These are phyloP conservation scores for Trypanosoma vivax DNA, from an alignment of 208 protist species.

Conservation along the genomic window DNA sequence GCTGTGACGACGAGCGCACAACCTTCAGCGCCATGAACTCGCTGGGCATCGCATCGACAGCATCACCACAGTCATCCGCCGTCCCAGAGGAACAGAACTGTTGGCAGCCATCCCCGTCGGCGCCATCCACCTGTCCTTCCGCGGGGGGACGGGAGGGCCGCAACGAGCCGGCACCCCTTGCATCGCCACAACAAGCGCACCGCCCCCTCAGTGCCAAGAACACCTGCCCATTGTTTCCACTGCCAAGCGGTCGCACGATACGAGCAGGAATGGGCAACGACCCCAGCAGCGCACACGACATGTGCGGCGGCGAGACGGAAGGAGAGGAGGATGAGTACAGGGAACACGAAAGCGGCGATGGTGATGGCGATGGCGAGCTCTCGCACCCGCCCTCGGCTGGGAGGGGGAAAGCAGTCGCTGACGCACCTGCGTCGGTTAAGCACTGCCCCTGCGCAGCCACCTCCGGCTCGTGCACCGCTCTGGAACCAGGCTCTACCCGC, in stretches of 20 bases:
- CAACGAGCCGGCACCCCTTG: not conserved
- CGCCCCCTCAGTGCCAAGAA: conserved; percentile 12
- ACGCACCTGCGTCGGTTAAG: too few species aligned
- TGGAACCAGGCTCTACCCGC: too few species aligned
- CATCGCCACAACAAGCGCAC: not conserved
- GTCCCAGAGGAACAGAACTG: not conserved
- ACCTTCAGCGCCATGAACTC: conserved; percentile 17
- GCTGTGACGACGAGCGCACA: conserved; percentile 12
- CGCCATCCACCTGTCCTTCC: not conserved
- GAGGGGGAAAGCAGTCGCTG: too few species aligned
- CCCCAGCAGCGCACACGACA: not conserved
- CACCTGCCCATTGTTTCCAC: conserved; percentile 26
- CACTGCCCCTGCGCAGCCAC: too few species aligned
- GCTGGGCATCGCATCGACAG: not conserved
- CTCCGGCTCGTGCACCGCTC: too few species aligned
- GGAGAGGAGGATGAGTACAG: conserved; percentile 6
- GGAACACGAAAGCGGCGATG: not conserved
- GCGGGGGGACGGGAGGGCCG: not conserved
- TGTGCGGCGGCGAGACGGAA: conserved; percentile 9
- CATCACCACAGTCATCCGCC: not conserved
- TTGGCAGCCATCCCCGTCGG: not conserved
- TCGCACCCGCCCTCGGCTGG: too few species aligned
- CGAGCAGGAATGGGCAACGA: conserved; percentile 7
- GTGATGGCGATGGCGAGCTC: too few species aligned
- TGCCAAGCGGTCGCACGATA: conserved; percentile 8